Evolutionary conservation across 306 rosid species (phyloP), one percentile per base, ranked within the genome.

Genomic region (Carpinus viminea): DNA sequence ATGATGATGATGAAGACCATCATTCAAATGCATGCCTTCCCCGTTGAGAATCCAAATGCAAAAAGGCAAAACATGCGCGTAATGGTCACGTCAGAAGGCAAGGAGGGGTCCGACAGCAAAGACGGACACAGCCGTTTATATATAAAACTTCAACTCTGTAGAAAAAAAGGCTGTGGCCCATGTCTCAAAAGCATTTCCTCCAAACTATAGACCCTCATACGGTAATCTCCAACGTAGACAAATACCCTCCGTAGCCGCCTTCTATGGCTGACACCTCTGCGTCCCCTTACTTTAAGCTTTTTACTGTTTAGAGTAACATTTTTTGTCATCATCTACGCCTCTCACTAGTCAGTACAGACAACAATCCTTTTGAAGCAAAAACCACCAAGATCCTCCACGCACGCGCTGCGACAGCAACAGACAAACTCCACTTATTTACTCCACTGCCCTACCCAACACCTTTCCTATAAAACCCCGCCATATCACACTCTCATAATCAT

Each of bases 81-180:
- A 86, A 88, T 83, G 85, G 87, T 83, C 89, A 83, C 87, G 86
- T 88, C 90, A 92, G 92, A 85, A 76, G 52, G 56, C 48, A 36
- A 41, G 1, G 12, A 3, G 21, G 13, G 70, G 66, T 3, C 76
- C 89, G 87, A 88, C 91, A 88, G 69, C 75, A 70, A 83, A 79
- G 69, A 76, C 87, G 59, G 76, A 38, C 76, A 5, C 84, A 80
- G 91, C 89, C 89, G 91, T 79, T 81, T 79, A 59, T 70, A 31
- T 31, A 31, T 70, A 12, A 70, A 78, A 50, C 34, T 26, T 56
- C 34, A 17, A 38, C n/a, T 3, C 80, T 60, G 78, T 48, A 41
- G 8, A 31, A 31, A 31, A 31, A 55, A 74, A 45, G 74, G 56
- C 53, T 45, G 56, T 20, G 10, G 4, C 74, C 74, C n/a, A 24